phyloP scores from a whole-genome alignment of 2,329 filamentous ascomycete species.

The Trichoderma koningii region DNA sequence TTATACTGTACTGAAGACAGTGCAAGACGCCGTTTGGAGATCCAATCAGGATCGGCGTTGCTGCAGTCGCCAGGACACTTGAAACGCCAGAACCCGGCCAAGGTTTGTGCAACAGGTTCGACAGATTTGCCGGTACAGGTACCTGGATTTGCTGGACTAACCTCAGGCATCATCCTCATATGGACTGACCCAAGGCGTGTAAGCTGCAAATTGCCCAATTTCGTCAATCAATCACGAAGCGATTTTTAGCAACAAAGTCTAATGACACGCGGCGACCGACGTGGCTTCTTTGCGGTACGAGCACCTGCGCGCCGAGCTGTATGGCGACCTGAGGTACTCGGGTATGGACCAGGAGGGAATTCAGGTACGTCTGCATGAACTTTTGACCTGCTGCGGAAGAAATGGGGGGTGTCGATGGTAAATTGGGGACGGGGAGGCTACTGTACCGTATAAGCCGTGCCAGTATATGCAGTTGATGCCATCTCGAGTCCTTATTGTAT shows the following conservation, averaged over 20 bases:
- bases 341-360: neutral
- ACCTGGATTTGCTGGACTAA: neutral
- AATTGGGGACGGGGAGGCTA: too few relatives aligned
- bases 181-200: too few relatives aligned
- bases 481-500: too few relatives aligned
- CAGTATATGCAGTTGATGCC: too few relatives aligned
- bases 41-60: slow-evolving; percentile 11
- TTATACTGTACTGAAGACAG: too few relatives aligned
- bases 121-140: slow-evolving; percentile 10
- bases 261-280: slow-evolving; percentile 1
- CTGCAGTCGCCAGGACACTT: slow-evolving; percentile 3
- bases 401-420: too few relatives aligned
- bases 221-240: slow-evolving; percentile 14
- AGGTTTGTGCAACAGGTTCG: neutral
- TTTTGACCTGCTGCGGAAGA: neutral
- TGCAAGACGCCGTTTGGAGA: neutral
- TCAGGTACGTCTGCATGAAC: neutral
- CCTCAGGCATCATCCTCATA: too few relatives aligned
- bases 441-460: too few relatives aligned
- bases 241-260: slow-evolving; percentile 13
- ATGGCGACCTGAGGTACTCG: slow-evolving; percentile 14
- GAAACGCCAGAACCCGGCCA: slow-evolving; percentile 7
- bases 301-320: neutral
- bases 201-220: neutral
- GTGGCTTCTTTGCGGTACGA: neutral